Evolutionary conservation across 345 rosid genomes (phyloP).

Genomic region (Physaria fendleri): DNA sequence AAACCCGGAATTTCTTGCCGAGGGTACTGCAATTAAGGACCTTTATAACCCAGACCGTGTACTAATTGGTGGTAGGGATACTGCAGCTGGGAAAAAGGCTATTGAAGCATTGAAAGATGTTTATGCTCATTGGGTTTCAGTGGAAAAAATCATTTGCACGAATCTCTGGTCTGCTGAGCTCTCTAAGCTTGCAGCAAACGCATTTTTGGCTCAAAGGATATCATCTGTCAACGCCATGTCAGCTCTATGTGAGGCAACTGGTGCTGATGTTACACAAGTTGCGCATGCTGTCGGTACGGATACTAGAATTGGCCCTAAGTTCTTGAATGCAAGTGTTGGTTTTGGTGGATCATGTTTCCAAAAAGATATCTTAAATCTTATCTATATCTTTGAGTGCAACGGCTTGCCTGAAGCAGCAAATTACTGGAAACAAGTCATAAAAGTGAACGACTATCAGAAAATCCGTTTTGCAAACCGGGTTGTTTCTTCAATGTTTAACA

Average conservation of each 20-base stretch:
- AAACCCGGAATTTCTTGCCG: slow-evolving; percentile 72
- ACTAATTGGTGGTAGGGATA: slow-evolving; percentile 68
- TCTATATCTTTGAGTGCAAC: slow-evolving; percentile 65
- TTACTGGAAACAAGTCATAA: slow-evolving; percentile 73
- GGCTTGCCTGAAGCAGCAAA: slow-evolving; percentile 65
- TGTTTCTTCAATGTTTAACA: slow-evolving; percentile 64
- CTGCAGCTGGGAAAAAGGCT: slow-evolving; percentile 50
- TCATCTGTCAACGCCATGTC: slow-evolving; percentile 78
- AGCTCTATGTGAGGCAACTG: slow-evolving; percentile 68
- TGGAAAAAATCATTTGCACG: slow-evolving; percentile 52
- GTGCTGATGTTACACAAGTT: slow-evolving; percentile 59
- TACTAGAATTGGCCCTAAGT: slow-evolving; percentile 63
- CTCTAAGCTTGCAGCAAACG: slow-evolving; percentile 75
- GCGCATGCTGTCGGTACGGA: slow-evolving; percentile 58
- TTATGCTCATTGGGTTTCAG: slow-evolving; percentile 70
- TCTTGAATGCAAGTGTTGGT: slow-evolving; percentile 67
- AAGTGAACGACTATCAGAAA: slow-evolving; percentile 71
- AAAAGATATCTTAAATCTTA: slow-evolving; percentile 59
- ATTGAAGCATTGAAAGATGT: slow-evolving; percentile 47
- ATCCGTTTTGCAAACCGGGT: slow-evolving; percentile 56
- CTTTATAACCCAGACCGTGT: slow-evolving; percentile 56
- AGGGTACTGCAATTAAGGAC: slow-evolving; percentile 62
- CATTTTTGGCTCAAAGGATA: slow-evolving; percentile 63
- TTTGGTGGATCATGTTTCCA: slow-evolving; percentile 77
- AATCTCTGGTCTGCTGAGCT: slow-evolving; percentile 80